Conservation (phyloP, 306 rosid species). For the Fragaria ananassa region DNA sequence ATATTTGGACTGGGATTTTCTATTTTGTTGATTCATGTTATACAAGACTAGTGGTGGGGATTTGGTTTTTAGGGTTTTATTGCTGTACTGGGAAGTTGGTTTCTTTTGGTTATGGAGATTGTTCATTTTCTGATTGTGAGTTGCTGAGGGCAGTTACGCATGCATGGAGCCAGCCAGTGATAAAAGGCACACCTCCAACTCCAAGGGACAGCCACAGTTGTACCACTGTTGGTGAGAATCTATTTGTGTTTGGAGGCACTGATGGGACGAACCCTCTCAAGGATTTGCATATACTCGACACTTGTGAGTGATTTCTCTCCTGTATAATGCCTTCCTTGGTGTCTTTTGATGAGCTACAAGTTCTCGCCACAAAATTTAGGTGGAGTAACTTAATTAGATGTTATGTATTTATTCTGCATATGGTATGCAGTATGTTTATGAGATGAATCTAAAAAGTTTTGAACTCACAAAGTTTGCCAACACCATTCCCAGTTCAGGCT, state of each 20-base stretch:
- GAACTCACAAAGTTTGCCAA: neutral
- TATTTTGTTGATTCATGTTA: neutral
- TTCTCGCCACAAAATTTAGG: neutral
- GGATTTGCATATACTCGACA: constrained; percentile 83
- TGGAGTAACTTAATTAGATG: neutral
- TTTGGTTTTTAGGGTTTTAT: neutral
- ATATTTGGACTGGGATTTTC: constrained; percentile 7
- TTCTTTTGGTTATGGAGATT: constrained; percentile 1
- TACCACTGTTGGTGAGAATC: constrained; percentile 71
- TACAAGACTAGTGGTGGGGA: neutral
- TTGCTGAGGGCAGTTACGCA: constrained; percentile 67
- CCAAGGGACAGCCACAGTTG: constrained; percentile 97
- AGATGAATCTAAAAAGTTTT: neutral
- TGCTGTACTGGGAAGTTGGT: neutral
- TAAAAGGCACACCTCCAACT: constrained; percentile 73
- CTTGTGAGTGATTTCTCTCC: constrained; percentile 54
- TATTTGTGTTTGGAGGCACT: constrained; percentile 93
- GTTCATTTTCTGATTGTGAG: constrained; percentile 22
- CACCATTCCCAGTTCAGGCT: constrained; percentile 6
- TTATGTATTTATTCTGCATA: constrained; percentile 13
- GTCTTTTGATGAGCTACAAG: neutral
- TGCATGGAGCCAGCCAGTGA: constrained; percentile 74
- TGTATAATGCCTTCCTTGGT: neutral
- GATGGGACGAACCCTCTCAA: constrained; percentile 87
- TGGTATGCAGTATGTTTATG: neutral